Evolutionary conservation across 495 filamentous ascomycete species (phyloP).

Genomic region (Rhizodiscina lignyota): DNA sequence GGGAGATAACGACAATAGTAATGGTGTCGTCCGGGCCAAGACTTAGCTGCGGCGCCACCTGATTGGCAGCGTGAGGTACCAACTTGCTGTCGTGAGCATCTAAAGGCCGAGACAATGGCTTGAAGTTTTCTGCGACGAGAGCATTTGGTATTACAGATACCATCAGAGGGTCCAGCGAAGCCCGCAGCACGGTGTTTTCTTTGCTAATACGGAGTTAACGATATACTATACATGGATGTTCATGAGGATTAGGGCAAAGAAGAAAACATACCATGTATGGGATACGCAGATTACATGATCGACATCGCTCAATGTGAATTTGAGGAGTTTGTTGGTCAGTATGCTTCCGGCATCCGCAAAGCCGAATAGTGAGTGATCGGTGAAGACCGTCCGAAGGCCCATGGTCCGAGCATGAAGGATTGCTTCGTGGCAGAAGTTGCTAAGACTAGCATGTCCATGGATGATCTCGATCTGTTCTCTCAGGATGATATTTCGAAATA

Average conservation of each 20-base stretch:
- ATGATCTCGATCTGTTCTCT: slow-evolving; percentile 92
- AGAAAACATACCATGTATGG: slow-evolving; percentile 66
- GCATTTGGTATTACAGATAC: slow-evolving; percentile 97
- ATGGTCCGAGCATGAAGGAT: slow-evolving; percentile 93
- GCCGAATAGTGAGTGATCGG: slow-evolving; percentile 94
- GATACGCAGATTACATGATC: slow-evolving; percentile 97
- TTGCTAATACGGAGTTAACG: slow-evolving; percentile 46
- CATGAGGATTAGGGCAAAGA: too few relatives aligned
- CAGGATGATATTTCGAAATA: slow-evolving; percentile 89
- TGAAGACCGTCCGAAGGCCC: slow-evolving; percentile 89
- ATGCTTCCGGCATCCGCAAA: slow-evolving; percentile 96
- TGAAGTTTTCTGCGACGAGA: slow-evolving; percentile 90
- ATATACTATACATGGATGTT: too few relatives aligned
- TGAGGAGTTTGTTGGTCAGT: slow-evolving; percentile 87
- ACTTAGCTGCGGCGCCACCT: slow-evolving; percentile 26
- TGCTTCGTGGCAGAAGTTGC: slow-evolving; percentile 83
- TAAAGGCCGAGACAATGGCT: slow-evolving; percentile 32
- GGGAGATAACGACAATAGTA: slow-evolving; percentile 92
- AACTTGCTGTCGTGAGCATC: slow-evolving; percentile 1
- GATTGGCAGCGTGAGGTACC: slow-evolving; percentile 23
- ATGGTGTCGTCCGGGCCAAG: slow-evolving; percentile 73
- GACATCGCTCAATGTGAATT: slow-evolving; percentile 90
- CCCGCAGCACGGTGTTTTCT: slow-evolving; percentile 92
- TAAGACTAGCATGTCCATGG: slow-evolving; percentile 85
- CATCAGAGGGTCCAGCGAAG: slow-evolving; percentile 87